Conservation (phyloP, 2,329 filamentous ascomycete species). For the Colletotrichum sp. region DNA sequence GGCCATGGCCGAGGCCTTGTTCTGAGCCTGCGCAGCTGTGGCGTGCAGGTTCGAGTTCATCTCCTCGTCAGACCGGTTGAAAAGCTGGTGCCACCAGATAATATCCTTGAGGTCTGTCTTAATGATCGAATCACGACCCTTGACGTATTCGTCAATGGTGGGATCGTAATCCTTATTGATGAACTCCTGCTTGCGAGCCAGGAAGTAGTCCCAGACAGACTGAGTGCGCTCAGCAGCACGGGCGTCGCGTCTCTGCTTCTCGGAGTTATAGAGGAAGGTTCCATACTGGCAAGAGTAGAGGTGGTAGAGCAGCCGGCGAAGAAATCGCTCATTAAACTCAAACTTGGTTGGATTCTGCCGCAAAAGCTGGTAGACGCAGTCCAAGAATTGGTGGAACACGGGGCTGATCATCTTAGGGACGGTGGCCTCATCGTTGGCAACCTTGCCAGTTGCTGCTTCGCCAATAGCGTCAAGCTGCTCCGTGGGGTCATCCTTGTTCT, state of each 20-base stretch:
- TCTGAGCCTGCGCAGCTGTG: constrained; percentile 55
- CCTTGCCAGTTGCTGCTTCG: constrained; percentile 42
- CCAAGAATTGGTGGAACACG: constrained; percentile 97
- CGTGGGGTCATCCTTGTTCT: constrained; percentile 63
- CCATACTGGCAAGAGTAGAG: constrained; percentile 96
- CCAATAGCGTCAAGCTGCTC: constrained; percentile 61
- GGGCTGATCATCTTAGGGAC: constrained; percentile 91
- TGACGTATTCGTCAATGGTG: constrained; percentile 77
- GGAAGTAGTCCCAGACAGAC: constrained; percentile 96
- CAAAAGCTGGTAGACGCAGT: constrained; percentile 89
- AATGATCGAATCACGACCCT: constrained; percentile 82
- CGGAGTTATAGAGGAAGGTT: constrained; percentile 94
- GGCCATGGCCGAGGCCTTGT: constrained; percentile 33
- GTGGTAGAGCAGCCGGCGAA: constrained; percentile 89
- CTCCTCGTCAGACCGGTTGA: constrained; percentile 85
- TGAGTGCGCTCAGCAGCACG: constrained; percentile 74
- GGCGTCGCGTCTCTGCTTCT: constrained; percentile 81
- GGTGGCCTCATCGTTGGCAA: constrained; percentile 69
- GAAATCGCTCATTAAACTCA: constrained; percentile 94
- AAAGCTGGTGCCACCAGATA: constrained; percentile 93
- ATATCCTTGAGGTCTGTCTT: constrained; percentile 79
- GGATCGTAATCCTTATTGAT: constrained; percentile 80
- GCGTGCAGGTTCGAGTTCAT: constrained; percentile 79
- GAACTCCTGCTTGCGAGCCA: constrained; percentile 82
- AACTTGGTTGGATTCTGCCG: constrained; percentile 88